A percentile compares a stretch with the other conserved stretches of the same genome.
Evolutionary conservation across 148 eudicot species (phyloP).

Genomic region (Rhododendron griersonianum): DNA sequence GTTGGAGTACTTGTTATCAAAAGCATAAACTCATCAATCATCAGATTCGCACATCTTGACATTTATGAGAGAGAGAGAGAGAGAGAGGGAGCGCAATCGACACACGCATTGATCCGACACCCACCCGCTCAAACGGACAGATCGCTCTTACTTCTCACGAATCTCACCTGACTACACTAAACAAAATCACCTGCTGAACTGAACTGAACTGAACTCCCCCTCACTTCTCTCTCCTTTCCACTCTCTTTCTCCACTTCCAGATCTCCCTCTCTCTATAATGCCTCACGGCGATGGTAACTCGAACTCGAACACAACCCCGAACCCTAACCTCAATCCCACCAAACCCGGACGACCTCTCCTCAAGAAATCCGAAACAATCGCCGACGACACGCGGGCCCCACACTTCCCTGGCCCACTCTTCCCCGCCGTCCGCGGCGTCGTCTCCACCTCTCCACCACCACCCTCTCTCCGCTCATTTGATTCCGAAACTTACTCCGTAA

Average conservation of each 20-base stretch:
- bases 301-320: neutral
- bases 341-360: conserved; percentile 29
- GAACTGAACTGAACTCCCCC: neutral
- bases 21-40: too few relatives aligned
- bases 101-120: too few relatives aligned
- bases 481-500: conserved; percentile 2
- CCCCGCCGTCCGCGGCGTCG: conserved; percentile 40
- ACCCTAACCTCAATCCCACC: neutral
- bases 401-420: conserved; percentile 37
- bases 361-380: conserved; percentile 36
- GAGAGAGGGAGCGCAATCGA: too few relatives aligned
- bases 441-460: conserved; percentile 10
- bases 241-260: neutral
- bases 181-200: too few relatives aligned
- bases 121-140: too few relatives aligned
- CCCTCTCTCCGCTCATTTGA: conserved; percentile 12
- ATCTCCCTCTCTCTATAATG: neutral
- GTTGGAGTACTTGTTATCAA: too few relatives aligned
- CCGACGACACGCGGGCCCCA: conserved; percentile 14
- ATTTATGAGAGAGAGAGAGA: too few relatives aligned
- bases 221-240: neutral
- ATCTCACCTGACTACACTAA: too few relatives aligned
- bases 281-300: conserved; percentile 11
- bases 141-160: too few relatives aligned
- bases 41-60: too few relatives aligned